Evolutionary conservation across 768 basidiomycete genomes (phyloP).

Genomic region (Mycena epipterygia): DNA sequence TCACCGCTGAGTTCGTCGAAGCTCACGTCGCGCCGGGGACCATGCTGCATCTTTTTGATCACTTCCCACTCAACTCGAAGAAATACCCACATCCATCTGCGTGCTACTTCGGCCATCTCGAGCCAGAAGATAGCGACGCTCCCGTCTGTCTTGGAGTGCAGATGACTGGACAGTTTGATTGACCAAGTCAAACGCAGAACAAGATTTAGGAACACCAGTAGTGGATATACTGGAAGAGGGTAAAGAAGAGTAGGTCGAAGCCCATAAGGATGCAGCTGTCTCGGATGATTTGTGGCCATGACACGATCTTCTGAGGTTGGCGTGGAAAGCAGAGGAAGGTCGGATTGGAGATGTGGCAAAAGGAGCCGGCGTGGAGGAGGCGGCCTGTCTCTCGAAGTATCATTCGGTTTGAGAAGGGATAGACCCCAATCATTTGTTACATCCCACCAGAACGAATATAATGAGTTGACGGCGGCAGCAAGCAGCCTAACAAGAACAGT

Average conservation of each 20-base stretch:
- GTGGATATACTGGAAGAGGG: conserved; percentile 87
- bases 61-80: conserved; percentile 97
- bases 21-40: conserved; percentile 30
- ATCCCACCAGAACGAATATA: conserved; percentile 99
- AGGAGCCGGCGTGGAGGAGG: conserved; percentile 59
- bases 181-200: conserved; percentile 95
- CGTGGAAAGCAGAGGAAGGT: conserved; percentile 31
- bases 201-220: conserved; percentile 86
- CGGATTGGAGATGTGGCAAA: conserved; percentile 62
- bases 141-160: conserved; percentile 84
- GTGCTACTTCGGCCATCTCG: conserved; percentile 88
- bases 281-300: conserved; percentile 37
- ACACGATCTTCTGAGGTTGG: conserved; percentile 38
- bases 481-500: conserved; percentile 74
- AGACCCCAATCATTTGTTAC: conserved; percentile 98
- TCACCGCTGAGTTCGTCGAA: conserved; percentile 48
- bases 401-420: conserved; percentile 67
- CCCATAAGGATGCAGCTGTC: conserved; percentile 69
- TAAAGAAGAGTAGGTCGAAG: conserved; percentile 83
- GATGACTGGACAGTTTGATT: conserved; percentile 88
- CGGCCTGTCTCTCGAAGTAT: conserved; percentile 44
- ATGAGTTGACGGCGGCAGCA: conserved; percentile 87
- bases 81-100: conserved; percentile 99
- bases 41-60: conserved; percentile 66
- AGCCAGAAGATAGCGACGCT: conserved; percentile 89